Base-by-base conservation (phyloP, 202 grass and related monocot species). In the Hordeum pubiflorum region DNA sequence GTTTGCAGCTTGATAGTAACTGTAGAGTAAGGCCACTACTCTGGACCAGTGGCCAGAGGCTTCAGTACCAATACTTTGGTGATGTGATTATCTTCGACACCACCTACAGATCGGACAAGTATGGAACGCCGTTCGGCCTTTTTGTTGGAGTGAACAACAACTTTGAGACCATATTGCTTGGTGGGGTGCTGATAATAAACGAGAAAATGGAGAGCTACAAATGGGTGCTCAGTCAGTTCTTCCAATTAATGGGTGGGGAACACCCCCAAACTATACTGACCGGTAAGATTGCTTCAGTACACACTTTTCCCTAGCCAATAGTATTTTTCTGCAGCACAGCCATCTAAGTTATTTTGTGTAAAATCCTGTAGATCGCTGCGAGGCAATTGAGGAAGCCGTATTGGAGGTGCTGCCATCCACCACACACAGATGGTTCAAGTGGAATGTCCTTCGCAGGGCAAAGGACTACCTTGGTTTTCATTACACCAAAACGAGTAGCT, bases 51-150 rank as follows among this genome's bases (percentile, higher is more conserved):
- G 9, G 3, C 26, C 26, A 46, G 67, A 46, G 8, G 0, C 8
- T 50, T n/a, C 43, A 72, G 24, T 32, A 52, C 69, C 15, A 9
- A 9, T 50, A 18, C 24, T 72, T 72, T 18, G 43, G 24, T 0
- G 69, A 52, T 72, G 69, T 32, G 43, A 32, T 72, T 72, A 72
- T 5, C 43, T 72, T 72, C 8, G 69, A 72, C 43, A 72, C 69
- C 43, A 72, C 69, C 69, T 72, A 72, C 26, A 15, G 43, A 72
- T n/a, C 69, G 4, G 9, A 52, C 43, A 48, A n/a, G 69, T 72
- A 72, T 72, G 69, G 13, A 50, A 20, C 5, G 9, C 41, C 69
- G 17, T 72, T 72, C 4, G 69, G 43, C 14, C 41, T 72, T 31
- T 72, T 72, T 72, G 1, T 72, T 72, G 41, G 69, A 50, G 69